A percentile compares a stretch with the other conserved stretches of the same genome.
phyloP scores from a whole-genome alignment of 192 early-diverging fungal genomes.

The Linnemannia schmuckeri region DNA sequence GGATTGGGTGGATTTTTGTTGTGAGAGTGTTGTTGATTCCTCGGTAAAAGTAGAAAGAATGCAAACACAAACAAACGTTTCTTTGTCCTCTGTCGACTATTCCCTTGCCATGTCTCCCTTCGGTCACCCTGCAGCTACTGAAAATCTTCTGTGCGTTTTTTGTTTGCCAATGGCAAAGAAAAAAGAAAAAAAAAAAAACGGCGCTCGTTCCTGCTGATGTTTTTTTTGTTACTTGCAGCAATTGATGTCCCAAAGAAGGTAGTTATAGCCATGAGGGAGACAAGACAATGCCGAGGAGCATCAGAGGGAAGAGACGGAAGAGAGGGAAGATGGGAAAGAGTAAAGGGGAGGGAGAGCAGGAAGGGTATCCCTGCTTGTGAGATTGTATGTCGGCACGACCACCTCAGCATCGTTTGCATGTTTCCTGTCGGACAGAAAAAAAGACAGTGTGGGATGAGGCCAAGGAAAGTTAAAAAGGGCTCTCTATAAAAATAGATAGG shows the following conservation, averaged over 20 bases:
- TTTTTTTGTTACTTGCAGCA: not conserved
- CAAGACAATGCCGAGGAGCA: not conserved
- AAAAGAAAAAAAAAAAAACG: not conserved
- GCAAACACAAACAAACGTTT: not conserved
- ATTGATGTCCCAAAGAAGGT: not conserved
- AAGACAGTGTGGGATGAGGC: no score
- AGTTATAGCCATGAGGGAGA: not conserved
- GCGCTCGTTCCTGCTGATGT: not conserved
- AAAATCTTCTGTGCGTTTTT: not conserved
- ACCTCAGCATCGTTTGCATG: not conserved
- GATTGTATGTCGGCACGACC: not conserved
- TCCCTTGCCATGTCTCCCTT: no score
- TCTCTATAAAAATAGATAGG: not conserved
- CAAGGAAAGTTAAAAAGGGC: not conserved
- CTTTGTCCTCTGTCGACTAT: not conserved
- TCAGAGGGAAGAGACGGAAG: not conserved
- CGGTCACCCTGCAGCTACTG: no score
- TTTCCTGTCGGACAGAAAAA: not conserved
- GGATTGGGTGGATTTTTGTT: not conserved
- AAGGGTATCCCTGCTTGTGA: not conserved
- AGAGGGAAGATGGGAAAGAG: not conserved
- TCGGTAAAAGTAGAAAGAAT: not conserved
- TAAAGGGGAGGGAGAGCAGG: not conserved
- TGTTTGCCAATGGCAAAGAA: not conserved
- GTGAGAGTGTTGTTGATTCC: not conserved